A percentile compares a stretch with the other conserved stretches of the same genome.
These are phyloP conservation scores for Daphne laureola DNA, from an alignment of 441 rosid genomes.

Conservation along the genomic window DNA sequence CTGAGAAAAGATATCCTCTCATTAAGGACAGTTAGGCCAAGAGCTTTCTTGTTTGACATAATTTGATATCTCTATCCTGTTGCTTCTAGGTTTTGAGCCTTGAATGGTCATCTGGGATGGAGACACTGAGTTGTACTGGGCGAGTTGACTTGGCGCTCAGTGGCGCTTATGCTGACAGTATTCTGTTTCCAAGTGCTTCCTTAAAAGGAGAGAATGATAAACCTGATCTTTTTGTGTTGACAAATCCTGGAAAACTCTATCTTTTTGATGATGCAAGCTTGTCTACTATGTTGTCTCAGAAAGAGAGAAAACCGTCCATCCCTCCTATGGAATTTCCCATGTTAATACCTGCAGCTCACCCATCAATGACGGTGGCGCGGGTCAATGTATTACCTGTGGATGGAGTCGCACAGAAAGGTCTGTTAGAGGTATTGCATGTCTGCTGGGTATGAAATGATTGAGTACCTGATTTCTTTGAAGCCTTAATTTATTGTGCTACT, in stretches of 20 bases:
- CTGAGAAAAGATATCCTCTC: no score
- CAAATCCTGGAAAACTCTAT: slow-evolving; percentile 60
- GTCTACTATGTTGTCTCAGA: slow-evolving; percentile 32
- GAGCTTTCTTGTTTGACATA: no score
- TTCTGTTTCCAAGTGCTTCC: slow-evolving; percentile 38
- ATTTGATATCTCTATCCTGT: background rate
- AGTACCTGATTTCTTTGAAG: slow-evolving; percentile 10
- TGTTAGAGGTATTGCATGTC: slow-evolving; percentile 40
- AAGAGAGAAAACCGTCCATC: slow-evolving; percentile 32
- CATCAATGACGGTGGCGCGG: slow-evolving; percentile 37
- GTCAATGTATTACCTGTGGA: slow-evolving; percentile 23
- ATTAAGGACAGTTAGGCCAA: no score
- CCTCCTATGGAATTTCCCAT: slow-evolving; percentile 31
- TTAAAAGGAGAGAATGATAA: slow-evolving; percentile 22
- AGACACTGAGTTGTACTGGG: slow-evolving; percentile 33
- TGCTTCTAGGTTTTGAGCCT: slow-evolving; percentile 40
- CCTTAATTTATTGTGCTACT: slow-evolving; percentile 5
- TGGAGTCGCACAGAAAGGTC: slow-evolving; percentile 32
- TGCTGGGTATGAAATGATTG: slow-evolving; percentile 7
- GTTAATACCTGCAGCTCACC: slow-evolving; percentile 39
- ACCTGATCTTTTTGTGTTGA: slow-evolving; percentile 40
- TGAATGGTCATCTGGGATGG: slow-evolving; percentile 51
- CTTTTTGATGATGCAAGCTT: slow-evolving; percentile 36
- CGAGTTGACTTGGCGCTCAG: slow-evolving; percentile 42
- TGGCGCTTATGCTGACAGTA: slow-evolving; percentile 56